A percentile compares a stretch with the other conserved stretches of the same genome.
Evolutionary conservation across 352 stramenopile species (phyloP).

Genomic region (Saprolegnia parasitica): DNA sequence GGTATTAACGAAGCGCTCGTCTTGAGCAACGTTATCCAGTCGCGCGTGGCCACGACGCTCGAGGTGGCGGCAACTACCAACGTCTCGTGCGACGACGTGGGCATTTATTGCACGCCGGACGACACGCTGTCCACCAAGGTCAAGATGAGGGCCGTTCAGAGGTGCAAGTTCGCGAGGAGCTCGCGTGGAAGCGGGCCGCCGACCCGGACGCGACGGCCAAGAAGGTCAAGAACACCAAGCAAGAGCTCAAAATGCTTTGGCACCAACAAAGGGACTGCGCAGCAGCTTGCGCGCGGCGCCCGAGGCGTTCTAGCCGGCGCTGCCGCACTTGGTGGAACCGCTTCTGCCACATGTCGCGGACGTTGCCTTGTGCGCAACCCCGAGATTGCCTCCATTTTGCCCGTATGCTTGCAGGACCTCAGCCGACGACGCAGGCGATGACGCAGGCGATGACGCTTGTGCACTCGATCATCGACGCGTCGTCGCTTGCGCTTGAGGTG

Average conservation of each 20-base stretch:
- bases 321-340: constrained; percentile 60
- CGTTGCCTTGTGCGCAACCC: constrained; percentile 92
- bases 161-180: constrained; percentile 73
- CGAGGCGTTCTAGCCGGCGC: constrained; percentile 65
- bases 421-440: constrained; percentile 91
- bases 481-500: constrained; percentile 98
- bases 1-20: constrained; percentile 69
- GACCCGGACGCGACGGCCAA: constrained; percentile 31
- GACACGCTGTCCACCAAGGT: constrained; percentile 62
- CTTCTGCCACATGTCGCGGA: constrained; percentile 45
- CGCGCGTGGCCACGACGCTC: constrained; percentile 50
- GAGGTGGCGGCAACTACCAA: constrained; percentile 42
- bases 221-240: constrained; percentile 37
- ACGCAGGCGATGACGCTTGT: constrained; percentile 98
- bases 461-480: constrained; percentile 99
- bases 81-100: constrained; percentile 54
- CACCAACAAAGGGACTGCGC: constrained; percentile 61
- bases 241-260: constrained; percentile 48
- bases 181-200: constrained; percentile 46
- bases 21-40: constrained; percentile 63
- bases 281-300: constrained; percentile 44
- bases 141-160: constrained; percentile 65
- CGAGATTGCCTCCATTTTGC: constrained; percentile 93
- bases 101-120: constrained; percentile 55
- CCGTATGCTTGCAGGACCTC: constrained; percentile 95